A percentile compares a stretch with the other conserved stretches of the same genome.
Conservation (phyloP, 495 filamentous ascomycete species). For the Mytilinidion resinicola region DNA sequence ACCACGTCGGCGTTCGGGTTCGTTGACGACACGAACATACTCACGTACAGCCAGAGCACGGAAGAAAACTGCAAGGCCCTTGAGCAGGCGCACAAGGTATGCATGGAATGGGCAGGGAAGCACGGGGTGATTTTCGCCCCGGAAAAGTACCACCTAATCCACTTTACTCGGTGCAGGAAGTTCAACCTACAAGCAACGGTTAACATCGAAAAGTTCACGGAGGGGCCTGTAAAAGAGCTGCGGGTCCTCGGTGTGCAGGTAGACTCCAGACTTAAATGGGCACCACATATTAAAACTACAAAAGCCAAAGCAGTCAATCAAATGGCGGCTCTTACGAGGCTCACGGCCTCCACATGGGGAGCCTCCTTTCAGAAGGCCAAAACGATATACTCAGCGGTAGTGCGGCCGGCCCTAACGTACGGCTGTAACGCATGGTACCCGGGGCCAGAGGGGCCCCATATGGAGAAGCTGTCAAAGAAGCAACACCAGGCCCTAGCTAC, state of each 20-base stretch:
- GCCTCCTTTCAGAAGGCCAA: background rate
- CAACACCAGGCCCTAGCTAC: background rate
- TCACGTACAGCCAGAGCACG: background rate
- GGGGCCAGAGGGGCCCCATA: background rate
- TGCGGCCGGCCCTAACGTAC: background rate
- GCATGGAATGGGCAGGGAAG: background rate
- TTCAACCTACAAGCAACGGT: background rate
- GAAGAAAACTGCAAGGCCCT: background rate
- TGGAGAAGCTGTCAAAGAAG: background rate
- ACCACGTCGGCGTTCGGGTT: background rate
- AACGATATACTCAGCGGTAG: background rate
- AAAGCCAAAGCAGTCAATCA: background rate
- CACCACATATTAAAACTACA: background rate
- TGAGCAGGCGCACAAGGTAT: background rate
- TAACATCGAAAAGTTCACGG: background rate
- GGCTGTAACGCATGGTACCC: too few species aligned
- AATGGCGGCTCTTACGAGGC: background rate
- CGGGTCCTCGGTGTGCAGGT: background rate
- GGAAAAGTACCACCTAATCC: background rate
- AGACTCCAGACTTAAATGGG: background rate
- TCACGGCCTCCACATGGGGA: background rate
- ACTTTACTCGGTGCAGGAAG: background rate
- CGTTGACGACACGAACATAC: background rate
- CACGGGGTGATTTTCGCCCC: background rate
- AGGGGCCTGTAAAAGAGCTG: background rate